Conservation (phyloP, 2,329 filamentous ascomycete species). For the Rugonectria rugulosa region DNA sequence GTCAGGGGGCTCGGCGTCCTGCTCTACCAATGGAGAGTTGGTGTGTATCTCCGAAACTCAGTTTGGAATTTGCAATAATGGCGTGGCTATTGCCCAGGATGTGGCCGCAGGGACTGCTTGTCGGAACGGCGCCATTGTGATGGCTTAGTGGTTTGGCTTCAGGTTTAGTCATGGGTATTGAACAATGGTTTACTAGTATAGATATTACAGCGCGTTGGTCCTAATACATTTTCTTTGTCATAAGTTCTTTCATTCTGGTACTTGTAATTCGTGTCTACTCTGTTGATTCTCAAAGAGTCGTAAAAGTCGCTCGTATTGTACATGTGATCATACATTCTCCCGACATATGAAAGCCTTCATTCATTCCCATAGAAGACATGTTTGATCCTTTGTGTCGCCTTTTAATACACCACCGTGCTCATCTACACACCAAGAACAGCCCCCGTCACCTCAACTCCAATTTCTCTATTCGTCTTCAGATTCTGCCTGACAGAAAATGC, state of each 20-base stretch:
- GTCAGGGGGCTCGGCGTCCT: slow-evolving; percentile 25
- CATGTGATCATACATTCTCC: too few species aligned
- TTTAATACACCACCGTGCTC: not conserved
- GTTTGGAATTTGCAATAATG: slow-evolving; percentile 37
- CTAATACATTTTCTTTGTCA: too few species aligned
- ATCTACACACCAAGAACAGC: slow-evolving; percentile 10
- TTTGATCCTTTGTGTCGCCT: too few species aligned
- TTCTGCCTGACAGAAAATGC: slow-evolving; percentile 12
- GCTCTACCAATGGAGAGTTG: slow-evolving; percentile 20
- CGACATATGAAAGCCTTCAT: too few species aligned
- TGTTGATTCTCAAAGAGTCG: too few species aligned
- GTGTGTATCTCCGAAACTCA: slow-evolving; percentile 25
- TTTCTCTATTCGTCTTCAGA: slow-evolving; percentile 21
- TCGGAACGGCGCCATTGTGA: slow-evolving; percentile 23
- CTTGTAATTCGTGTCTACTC: too few species aligned
- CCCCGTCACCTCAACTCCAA: slow-evolving; percentile 10
- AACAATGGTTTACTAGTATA: too few species aligned
- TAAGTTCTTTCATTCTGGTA: too few species aligned
- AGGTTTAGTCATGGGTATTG: too few species aligned
- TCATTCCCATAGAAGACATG: too few species aligned
- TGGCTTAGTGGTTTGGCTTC: not conserved
- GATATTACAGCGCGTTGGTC: too few species aligned
- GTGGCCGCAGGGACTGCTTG: slow-evolving; percentile 33
- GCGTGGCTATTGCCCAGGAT: slow-evolving; percentile 30
- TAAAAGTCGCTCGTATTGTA: too few species aligned